Base-by-base conservation (phyloP, 495 filamentous ascomycete species). In the Chaetomidium leptoderma region DNA sequence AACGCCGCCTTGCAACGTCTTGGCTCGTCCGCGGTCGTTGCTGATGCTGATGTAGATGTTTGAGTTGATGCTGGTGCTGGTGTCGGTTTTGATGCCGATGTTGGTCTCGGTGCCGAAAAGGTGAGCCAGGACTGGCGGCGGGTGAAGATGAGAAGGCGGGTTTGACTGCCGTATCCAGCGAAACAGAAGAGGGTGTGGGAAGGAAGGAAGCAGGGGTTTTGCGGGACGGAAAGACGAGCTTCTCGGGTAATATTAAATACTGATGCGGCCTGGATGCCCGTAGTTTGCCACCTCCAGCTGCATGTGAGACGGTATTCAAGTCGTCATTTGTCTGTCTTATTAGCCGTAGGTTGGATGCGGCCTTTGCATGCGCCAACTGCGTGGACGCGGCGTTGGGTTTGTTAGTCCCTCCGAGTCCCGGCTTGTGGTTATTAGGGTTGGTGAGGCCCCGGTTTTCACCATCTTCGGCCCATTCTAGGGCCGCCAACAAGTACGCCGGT, bases 401-500 rank as follows among this genome's bases (percentile, higher is more conserved):
- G 21, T 26, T 16, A 10, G 11, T 6, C 27, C 27, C 27, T 19
- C 19, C 9, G 14, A 2, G n/a, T n/a, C 35, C 32, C 6, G 9
- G 13, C 33, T 2, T 24, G 32, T 39, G 13, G 0, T 52, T 19
- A 17, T 17, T 36, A 10, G 32, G 48, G 6, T 24, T n/a, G 27
- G 14, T 21, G 27, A 19, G n/a, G 32, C 10, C 9, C 30, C 21
- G 5, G 14, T 24, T 44, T 42, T 32, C 44, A 7, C 24, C 30
- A 14, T 53, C 49, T n/a, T 53, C 49, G 4, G 57, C 57, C 57
- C 57, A 59, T 40, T 53, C 30, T 40, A 59, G 40, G 8, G 57
- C 49, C 13, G 49, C 57, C 6, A 59, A 49, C 48, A 53, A 40
- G 17, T 45, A 59, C 14, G 39, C 57, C 3, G 48, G 48, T 5